A percentile compares a stretch with the other conserved stretches of the same genome.
Conservation (phyloP, 768 basidiomycete genomes). For the Rubroboletus pulcherrimus region DNA sequence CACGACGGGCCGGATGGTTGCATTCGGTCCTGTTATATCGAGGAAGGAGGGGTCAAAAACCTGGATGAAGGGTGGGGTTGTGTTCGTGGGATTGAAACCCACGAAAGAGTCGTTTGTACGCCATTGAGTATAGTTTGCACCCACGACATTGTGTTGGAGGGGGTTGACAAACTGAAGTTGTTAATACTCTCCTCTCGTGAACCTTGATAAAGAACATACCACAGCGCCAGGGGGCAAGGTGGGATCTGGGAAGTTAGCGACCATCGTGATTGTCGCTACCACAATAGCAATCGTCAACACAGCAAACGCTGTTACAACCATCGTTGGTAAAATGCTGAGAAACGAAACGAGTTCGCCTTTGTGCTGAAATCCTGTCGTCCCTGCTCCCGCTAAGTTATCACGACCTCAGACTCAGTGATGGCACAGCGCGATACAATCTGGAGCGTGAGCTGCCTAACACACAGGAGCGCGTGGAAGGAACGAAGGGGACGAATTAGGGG, state of each 20-base stretch:
- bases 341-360: background rate
- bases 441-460: background rate
- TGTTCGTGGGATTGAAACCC: constrained; percentile 63
- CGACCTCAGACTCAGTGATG: background rate
- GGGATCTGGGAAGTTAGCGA: background rate
- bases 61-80: constrained; percentile 57
- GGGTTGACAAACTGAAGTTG: constrained; percentile 47
- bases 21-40: constrained; percentile 50
- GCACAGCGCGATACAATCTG: background rate
- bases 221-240: constrained; percentile 21
- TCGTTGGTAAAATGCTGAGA: background rate
- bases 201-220: constrained; percentile 11
- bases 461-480: background rate
- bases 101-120: constrained; percentile 35
- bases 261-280: background rate
- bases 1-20: constrained; percentile 59
- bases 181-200: background rate
- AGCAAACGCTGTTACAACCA: background rate
- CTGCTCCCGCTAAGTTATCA: background rate
- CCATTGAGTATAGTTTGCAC: constrained; percentile 39
- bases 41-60: constrained; percentile 53
- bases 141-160: constrained; percentile 48
- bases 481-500: background rate
- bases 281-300: constrained; percentile 7
- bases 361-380: background rate